phyloP scores from a whole-genome alignment of 108 stramenopile species.

The Nitzschia sp. region DNA sequence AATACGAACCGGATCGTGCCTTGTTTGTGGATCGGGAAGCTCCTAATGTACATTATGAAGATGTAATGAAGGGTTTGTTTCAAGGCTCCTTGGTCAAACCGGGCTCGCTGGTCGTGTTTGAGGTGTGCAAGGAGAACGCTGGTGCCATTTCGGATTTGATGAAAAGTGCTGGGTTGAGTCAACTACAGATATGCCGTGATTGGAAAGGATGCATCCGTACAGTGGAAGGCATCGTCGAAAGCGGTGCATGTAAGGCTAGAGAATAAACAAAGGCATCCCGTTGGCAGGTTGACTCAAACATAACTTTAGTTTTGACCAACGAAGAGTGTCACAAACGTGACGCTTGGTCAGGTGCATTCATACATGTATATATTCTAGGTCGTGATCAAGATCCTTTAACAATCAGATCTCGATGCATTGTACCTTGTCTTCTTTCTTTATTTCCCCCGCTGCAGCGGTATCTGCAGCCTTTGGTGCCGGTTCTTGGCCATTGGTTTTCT shows the following conservation, averaged over 20 bases:
- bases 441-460: neutral
- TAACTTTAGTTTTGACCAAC: neutral
- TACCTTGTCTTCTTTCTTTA: constrained; percentile 1
- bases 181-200: constrained; percentile 1
- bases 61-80: constrained; percentile 18
- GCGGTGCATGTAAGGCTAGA: too few species aligned
- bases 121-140: constrained; percentile 22
- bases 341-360: too few species aligned
- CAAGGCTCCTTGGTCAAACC: neutral
- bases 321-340: neutral
- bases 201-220: constrained; percentile 19
- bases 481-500: neutral
- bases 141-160: constrained; percentile 6
- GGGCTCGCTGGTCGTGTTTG: constrained; percentile 20
- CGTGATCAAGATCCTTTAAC: neutral
- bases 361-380: too few species aligned
- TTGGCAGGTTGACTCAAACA: neutral
- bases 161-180: neutral
- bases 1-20: constrained; percentile 14
- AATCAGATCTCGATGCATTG: neutral
- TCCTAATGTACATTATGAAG: constrained; percentile 13
- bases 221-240: constrained; percentile 1
- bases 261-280: too few species aligned
- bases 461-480: too few species aligned
- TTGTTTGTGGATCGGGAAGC: constrained; percentile 11